These are phyloP conservation scores for Trichoderma aggressivum DNA, from an alignment of 2,329 filamentous ascomycete species.

Conservation along the genomic window DNA sequence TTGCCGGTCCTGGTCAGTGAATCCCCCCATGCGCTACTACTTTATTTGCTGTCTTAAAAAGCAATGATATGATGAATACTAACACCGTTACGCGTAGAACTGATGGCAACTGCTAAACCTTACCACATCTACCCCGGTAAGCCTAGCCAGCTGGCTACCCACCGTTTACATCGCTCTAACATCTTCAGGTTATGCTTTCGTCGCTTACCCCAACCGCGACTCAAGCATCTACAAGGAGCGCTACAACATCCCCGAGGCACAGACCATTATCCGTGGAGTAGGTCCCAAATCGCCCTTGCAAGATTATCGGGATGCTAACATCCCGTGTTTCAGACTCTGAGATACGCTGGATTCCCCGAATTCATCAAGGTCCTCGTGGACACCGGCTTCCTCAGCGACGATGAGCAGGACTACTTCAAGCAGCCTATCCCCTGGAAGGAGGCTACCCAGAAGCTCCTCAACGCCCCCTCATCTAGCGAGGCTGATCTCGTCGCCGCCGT, in stretches of 20 bases:
- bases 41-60: neutral
- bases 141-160: no score
- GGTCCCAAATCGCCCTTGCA: accelerated
- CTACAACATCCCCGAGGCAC: conserved; percentile 88
- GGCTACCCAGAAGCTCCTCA: conserved; percentile 73
- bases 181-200: conserved; percentile 65
- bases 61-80: neutral
- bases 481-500: conserved; percentile 72
- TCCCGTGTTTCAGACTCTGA: conserved; percentile 47
- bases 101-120: conserved; percentile 81
- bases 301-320: neutral
- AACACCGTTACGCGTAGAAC: conserved; percentile 44
- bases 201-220: conserved; percentile 92
- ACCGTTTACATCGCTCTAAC: neutral
- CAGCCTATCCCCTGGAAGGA: conserved; percentile 76
- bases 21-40: neutral
- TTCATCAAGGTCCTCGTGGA: conserved; percentile 86
- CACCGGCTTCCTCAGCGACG: conserved; percentile 81
- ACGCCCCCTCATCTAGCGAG: conserved; percentile 62
- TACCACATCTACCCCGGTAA: conserved; percentile 78
- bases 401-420: conserved; percentile 62
- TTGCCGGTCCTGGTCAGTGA: conserved; percentile 56
- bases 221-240: conserved; percentile 82
- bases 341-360: conserved; percentile 87
- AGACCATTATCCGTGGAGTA: conserved; percentile 68